These are phyloP conservation scores for Candida taoyuanica DNA, from an alignment of 805 yeast genomes.

Conservation along the genomic window DNA sequence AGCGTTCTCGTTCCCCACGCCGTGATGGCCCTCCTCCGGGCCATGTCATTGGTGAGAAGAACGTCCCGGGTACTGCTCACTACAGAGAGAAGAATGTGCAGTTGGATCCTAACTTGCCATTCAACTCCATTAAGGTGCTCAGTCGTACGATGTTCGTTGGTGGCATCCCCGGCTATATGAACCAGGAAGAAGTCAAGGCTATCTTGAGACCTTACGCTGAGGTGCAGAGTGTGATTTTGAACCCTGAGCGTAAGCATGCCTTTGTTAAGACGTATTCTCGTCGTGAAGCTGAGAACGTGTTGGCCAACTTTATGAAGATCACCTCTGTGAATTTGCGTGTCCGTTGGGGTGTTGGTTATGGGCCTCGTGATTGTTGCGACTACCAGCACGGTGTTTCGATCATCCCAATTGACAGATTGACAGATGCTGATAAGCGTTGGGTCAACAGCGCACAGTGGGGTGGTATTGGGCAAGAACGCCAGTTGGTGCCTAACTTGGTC, in stretches of 20 bases:
- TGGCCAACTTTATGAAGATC: slow-evolving; percentile 65
- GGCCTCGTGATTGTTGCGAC: slow-evolving; percentile 97
- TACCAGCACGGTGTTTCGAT: slow-evolving; percentile 86
- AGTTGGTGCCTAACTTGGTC: slow-evolving; percentile 70
- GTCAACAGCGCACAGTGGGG: slow-evolving; percentile 91
- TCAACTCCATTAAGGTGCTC: slow-evolving; percentile 74
- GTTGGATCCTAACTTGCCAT: slow-evolving; percentile 66
- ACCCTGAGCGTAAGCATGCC: slow-evolving; percentile 89
- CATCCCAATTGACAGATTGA: slow-evolving; percentile 80
- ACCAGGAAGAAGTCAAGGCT: slow-evolving; percentile 63
- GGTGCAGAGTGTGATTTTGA: slow-evolving; percentile 85
- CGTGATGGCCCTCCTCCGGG: slow-evolving; percentile 25
- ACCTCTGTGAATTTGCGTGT: slow-evolving; percentile 58
- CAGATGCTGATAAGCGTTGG: slow-evolving; percentile 95
- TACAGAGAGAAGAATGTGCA: slow-evolving; percentile 71
- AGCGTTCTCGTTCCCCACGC: slow-evolving; percentile 29
- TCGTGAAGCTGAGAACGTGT: slow-evolving; percentile 82
- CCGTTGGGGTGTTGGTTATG: slow-evolving; percentile 98
- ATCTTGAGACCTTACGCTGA: slow-evolving; percentile 82
- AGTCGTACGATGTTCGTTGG: slow-evolving; percentile 93
- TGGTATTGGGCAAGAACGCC: slow-evolving; percentile 81
- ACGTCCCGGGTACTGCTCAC: slow-evolving; percentile 68
- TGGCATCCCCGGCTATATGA: slow-evolving; percentile 83
- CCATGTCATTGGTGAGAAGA: slow-evolving; percentile 51
- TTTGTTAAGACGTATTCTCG: slow-evolving; percentile 92